Base-by-base conservation (phyloP, 352 stramenopile species). In the Globisporangium nagaii region DNA sequence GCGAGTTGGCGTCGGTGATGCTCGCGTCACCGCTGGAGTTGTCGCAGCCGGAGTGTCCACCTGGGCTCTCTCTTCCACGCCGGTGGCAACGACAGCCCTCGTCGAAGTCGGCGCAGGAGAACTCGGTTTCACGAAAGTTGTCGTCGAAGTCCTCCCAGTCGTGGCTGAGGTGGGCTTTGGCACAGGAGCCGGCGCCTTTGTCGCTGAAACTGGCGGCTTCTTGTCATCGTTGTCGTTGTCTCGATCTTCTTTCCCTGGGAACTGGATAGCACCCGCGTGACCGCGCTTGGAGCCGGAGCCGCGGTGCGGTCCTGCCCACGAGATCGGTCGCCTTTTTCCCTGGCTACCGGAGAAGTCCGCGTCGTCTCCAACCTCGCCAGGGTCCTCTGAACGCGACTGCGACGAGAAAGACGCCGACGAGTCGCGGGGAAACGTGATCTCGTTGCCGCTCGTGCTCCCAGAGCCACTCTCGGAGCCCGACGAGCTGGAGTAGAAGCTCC, bases 361-460 rank as follows among this genome's bases (percentile, higher is more conserved):
- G 12, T 48, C 45, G 27, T 52, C 20, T 42, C 45, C 45, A 20
- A 40, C 30, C 20, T 48, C 42, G 15, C 40, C 13, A 22, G n/a
- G n/a, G n/a, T n/a, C n/a, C n/a, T n/a, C n/a, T n/a, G n/a, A n/a
- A n/a, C n/a, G n/a, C n/a, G n/a, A n/a, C n/a, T n/a, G n/a, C 41
- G 41, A 35, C 8, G 28, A 51, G 9, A 35, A 34, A 5, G 17
- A 19, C 25, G 27, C 15, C 12, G 20, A 52, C 17, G 45, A 24
- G 7, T 30, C 45, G 15, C 13, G 12, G 2, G 45, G 30, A 41
- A 58, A 58, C 20, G 15, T 36, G 30, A 58, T 58, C 30, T 58
- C 42, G 32, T 51, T 35, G 17, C 1, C 30, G 1, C 15, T 25
- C 13, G 7, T 24, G 5, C 42, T 53, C 17, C 42, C 53, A 7